A percentile compares a stretch with the other conserved stretches of the same genome.
phyloP scores from a whole-genome alignment of 345 rosid species.

The Arabis hirsuta region DNA sequence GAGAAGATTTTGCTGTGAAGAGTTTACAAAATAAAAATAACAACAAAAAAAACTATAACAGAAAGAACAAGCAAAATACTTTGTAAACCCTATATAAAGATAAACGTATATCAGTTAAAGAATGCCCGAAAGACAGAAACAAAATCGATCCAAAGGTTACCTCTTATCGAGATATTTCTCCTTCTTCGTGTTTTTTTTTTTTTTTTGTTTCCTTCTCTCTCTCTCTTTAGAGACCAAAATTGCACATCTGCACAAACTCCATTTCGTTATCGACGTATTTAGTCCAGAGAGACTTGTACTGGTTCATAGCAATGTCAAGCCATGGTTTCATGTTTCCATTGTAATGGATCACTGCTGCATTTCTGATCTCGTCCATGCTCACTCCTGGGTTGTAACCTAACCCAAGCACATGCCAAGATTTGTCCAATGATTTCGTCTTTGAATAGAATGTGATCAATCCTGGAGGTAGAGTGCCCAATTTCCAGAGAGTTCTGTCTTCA shows the following conservation, averaged over 20 bases:
- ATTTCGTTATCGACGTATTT: slow-evolving; percentile 81
- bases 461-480: slow-evolving; percentile 72
- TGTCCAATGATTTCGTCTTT: slow-evolving; percentile 80
- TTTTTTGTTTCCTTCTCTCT: not conserved
- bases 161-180: slow-evolving; percentile 35
- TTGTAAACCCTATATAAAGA: slow-evolving; percentile 38
- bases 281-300: slow-evolving; percentile 87
- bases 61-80: slow-evolving; percentile 31
- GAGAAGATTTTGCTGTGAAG: slow-evolving; percentile 34
- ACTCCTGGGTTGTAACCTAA: slow-evolving; percentile 91
- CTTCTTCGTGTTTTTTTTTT: slow-evolving; percentile 21
- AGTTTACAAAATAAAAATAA: slow-evolving; percentile 26
- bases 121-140: slow-evolving; percentile 30
- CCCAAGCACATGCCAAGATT: slow-evolving; percentile 92
- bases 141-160: slow-evolving; percentile 20
- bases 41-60: slow-evolving; percentile 29
- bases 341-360: slow-evolving; percentile 90
- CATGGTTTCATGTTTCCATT: slow-evolving; percentile 98
- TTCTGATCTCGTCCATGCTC: slow-evolving; percentile 79
- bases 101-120: slow-evolving; percentile 43
- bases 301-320: slow-evolving; percentile 93
- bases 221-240: slow-evolving; percentile 73
- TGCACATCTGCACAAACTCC: slow-evolving; percentile 82
- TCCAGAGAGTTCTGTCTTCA: slow-evolving; percentile 74
- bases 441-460: slow-evolving; percentile 90